Percentiles rank a stretch among this genome's conserved stretches.
These are phyloP conservation scores for Domatiomyces globalis DNA, from an alignment of 2,329 filamentous ascomycete genomes.

Conservation along the genomic window DNA sequence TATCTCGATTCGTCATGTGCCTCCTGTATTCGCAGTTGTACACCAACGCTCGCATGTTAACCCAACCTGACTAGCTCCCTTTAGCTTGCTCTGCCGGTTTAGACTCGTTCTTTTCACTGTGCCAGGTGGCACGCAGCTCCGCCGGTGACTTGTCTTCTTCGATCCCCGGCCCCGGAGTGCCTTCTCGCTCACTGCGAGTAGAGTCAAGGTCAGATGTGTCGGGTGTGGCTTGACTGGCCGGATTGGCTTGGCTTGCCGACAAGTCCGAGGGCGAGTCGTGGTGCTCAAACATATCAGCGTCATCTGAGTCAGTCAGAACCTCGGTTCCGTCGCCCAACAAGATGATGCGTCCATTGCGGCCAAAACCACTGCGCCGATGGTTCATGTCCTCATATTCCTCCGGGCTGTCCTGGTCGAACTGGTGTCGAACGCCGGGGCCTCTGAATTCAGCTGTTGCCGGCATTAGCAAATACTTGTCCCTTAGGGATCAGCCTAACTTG, in stretches of 20 bases:
- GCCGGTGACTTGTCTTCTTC: background rate
- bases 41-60: background rate
- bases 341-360: constrained; percentile 71
- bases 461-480: constrained; percentile 28
- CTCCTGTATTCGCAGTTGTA: background rate
- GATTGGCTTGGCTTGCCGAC: constrained; percentile 71
- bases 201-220: constrained; percentile 21
- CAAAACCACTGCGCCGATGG: constrained; percentile 51
- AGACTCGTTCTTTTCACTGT: background rate
- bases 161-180: constrained; percentile 35
- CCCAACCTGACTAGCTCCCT: background rate
- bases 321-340: constrained; percentile 91
- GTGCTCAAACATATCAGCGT: constrained; percentile 88
- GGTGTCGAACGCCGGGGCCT: constrained; percentile 66
- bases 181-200: constrained; percentile 34
- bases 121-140: background rate
- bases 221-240: constrained; percentile 54
- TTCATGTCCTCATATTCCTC: constrained; percentile 41
- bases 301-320: constrained; percentile 73
- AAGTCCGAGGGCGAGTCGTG: constrained; percentile 74
- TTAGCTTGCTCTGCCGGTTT: background rate
- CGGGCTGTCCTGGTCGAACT: constrained; percentile 58
- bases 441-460: constrained; percentile 60
- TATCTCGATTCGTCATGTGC: constrained; percentile 12
- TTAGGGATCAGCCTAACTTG: constrained; percentile 48